Conservation (phyloP, 768 basidiomycete genomes). For the Panus rudis region DNA sequence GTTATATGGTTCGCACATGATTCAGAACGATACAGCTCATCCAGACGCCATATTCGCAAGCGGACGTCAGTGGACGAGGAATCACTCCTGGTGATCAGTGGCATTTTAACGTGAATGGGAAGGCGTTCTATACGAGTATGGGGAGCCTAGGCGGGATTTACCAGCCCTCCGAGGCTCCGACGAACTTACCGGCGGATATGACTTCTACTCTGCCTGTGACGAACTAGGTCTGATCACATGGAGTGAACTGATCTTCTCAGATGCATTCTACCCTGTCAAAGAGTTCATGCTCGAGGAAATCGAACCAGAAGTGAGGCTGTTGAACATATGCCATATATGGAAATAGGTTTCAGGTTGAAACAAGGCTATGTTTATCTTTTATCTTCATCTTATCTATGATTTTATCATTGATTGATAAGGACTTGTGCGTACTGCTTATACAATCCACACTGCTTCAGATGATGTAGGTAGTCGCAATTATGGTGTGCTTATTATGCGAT, state of each 20-base stretch:
- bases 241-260: constrained; percentile 58
- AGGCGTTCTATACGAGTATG: constrained; percentile 50
- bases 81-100: constrained; percentile 56
- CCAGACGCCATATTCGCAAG: constrained; percentile 39
- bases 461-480: too few species aligned
- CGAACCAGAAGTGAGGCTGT: constrained; percentile 48
- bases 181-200: constrained; percentile 38
- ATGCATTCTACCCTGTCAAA: constrained; percentile 49
- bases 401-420: too few species aligned
- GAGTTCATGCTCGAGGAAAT: constrained; percentile 43
- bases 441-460: too few species aligned
- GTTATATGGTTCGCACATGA: constrained; percentile 40
- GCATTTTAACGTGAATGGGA: constrained; percentile 55
- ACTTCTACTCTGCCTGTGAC: constrained; percentile 52
- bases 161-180: constrained; percentile 26
- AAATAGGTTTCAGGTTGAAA: too few species aligned
- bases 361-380: too few species aligned
- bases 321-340: too few species aligned
- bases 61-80: constrained; percentile 37
- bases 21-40: constrained; percentile 54
- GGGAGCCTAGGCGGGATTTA: constrained; percentile 48
- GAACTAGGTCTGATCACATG: constrained; percentile 55
- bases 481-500: too few species aligned
- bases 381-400: too few species aligned
- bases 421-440: too few species aligned